These are phyloP conservation scores for Phytophthora boehmeriae DNA, from an alignment of 352 stramenopile genomes.

Conservation along the genomic window DNA sequence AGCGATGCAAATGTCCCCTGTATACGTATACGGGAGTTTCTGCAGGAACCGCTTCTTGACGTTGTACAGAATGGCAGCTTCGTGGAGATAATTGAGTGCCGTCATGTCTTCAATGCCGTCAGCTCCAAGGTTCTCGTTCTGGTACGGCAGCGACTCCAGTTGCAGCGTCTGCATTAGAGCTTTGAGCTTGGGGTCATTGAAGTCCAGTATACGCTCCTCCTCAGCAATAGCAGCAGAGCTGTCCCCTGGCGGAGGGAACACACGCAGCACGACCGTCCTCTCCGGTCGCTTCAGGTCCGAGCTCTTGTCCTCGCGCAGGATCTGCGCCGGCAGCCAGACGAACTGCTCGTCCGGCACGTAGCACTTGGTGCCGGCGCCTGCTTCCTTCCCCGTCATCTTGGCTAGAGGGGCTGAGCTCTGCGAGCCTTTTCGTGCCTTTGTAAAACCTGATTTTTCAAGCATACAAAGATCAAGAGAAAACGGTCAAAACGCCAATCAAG, in stretches of 20 bases:
- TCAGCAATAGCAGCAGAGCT: conserved; percentile 14
- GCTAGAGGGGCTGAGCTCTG: too few species aligned
- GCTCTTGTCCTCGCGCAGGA: conserved; percentile 66
- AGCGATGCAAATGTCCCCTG: conserved; percentile 96
- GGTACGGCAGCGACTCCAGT: conserved; percentile 76
- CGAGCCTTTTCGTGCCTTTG: too few species aligned
- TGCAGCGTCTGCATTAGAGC: conserved; percentile 62
- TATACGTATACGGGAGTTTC: conserved; percentile 95
- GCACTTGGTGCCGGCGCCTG: conserved; percentile 67
- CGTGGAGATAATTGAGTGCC: conserved; percentile 89
- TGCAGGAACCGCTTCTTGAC: conserved; percentile 86
- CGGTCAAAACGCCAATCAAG: too few species aligned
- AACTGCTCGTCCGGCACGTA: conserved; percentile 81
- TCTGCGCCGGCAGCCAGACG: conserved; percentile 80
- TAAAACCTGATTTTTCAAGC: too few species aligned
- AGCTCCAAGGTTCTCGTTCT: conserved; percentile 72
- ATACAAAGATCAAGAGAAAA: too few species aligned
- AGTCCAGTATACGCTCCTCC: conserved; percentile 72
- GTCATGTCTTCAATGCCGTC: conserved; percentile 89
- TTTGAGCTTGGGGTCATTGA: conserved; percentile 75
- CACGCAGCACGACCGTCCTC: conserved; percentile 62
- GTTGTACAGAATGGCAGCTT: conserved; percentile 92
- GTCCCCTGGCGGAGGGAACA: conserved; percentile 43
- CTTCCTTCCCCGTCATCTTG: conserved; percentile 17
- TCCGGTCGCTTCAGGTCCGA: conserved; percentile 56